A percentile compares a stretch with the other conserved stretches of the same genome.
These are phyloP conservation scores for Pichia manshurica DNA, from an alignment of 805 yeast species.

Conservation along the genomic window DNA sequence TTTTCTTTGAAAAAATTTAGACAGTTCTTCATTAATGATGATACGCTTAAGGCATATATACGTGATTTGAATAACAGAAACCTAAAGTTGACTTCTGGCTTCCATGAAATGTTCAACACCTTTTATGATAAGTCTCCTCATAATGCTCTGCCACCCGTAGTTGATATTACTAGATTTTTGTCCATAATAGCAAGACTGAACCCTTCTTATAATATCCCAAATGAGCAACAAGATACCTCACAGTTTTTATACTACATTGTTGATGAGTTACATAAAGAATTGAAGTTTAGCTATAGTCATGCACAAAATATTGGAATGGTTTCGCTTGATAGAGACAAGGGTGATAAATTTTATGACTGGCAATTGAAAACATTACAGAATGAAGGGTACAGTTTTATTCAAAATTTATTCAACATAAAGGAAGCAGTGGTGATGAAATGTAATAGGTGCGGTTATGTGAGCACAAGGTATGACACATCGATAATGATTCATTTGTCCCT, in stretches of 20 bases:
- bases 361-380: constrained; percentile 41
- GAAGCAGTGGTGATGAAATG: constrained; percentile 60
- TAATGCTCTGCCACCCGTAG: constrained; percentile 51
- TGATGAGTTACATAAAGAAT: constrained; percentile 65
- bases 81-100: constrained; percentile 37
- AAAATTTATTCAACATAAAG: constrained; percentile 67
- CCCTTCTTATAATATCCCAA: constrained; percentile 64
- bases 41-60: constrained; percentile 19
- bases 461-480: constrained; percentile 44
- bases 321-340: constrained; percentile 22
- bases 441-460: constrained; percentile 55
- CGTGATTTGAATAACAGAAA: constrained; percentile 7
- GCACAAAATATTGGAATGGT: constrained; percentile 1
- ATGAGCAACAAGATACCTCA: constrained; percentile 78
- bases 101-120: constrained; percentile 49
- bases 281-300: constrained; percentile 24
- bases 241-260: constrained; percentile 64
- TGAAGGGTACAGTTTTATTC: constrained; percentile 65
- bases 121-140: constrained; percentile 33
- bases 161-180: constrained; percentile 58
- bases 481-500: constrained; percentile 29
- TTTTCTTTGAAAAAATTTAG: constrained; percentile 51
- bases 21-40: constrained; percentile 39
- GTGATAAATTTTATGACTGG: constrained; percentile 56
- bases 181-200: constrained; percentile 43